A percentile compares a stretch with the other conserved stretches of the same genome.
phyloP scores from a whole-genome alignment of 306 rosid species.

The Ormosia emarginata region DNA sequence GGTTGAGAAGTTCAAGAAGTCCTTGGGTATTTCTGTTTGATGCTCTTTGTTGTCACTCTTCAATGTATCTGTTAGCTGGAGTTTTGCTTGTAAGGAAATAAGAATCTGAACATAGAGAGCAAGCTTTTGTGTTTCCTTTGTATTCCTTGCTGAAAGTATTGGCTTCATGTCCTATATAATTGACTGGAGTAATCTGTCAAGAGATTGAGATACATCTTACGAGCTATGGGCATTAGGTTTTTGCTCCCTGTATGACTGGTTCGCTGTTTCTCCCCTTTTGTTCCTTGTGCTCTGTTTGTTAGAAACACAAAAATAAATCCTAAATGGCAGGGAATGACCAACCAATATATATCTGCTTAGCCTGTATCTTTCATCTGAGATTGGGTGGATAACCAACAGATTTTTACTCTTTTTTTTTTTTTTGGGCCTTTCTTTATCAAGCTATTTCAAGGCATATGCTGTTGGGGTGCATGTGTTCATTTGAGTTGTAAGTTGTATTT shows the following conservation, averaged over 20 bases:
- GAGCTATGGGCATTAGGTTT: neutral
- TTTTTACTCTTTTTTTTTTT: neutral
- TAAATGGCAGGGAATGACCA: neutral
- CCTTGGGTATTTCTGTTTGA: slow-evolving; percentile 79
- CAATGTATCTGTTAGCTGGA: slow-evolving; percentile 48
- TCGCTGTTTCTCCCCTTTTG: neutral
- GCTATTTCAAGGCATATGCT: neutral
- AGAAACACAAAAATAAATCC: neutral
- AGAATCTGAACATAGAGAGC: slow-evolving; percentile 46
- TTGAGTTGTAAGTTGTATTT: neutral
- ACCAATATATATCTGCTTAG: neutral
- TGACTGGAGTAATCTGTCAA: slow-evolving; percentile 22
- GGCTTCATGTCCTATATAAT: slow-evolving; percentile 24
- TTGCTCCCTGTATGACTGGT: neutral
- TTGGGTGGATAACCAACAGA: neutral
- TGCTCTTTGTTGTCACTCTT: slow-evolving; percentile 22
- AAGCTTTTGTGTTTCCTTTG: slow-evolving; percentile 42
- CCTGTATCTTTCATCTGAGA: neutral
- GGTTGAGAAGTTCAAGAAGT: slow-evolving; percentile 96
- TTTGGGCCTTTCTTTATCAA: neutral
- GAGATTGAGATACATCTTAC: slow-evolving; percentile 28
- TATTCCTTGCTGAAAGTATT: slow-evolving; percentile 32
- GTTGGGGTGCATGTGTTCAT: neutral
- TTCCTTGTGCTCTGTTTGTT: neutral
- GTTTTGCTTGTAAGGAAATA: slow-evolving; percentile 69